phyloP scores from a whole-genome alignment of 1,284 basidiomycete genomes.

The Phaffia rhodozyma region DNA sequence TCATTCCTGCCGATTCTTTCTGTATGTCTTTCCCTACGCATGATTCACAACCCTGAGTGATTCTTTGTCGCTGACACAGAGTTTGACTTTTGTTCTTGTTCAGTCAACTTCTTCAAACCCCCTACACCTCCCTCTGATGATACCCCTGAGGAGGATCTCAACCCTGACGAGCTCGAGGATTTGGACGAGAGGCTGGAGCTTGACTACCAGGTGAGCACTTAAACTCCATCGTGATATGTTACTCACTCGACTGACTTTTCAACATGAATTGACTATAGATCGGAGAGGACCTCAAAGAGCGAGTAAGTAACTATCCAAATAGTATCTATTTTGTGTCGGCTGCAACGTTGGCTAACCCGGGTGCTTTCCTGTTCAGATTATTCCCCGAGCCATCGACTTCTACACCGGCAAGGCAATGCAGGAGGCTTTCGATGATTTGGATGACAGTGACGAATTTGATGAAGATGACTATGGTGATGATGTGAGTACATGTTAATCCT shows the following conservation, averaged over 20 bases:
- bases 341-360: background rate
- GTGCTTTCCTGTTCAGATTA: constrained; percentile 48
- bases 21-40: constrained; percentile 30
- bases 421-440: constrained; percentile 56
- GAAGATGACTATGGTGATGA: constrained; percentile 32
- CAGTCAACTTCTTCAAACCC: constrained; percentile 83
- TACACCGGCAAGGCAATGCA: constrained; percentile 98
- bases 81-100: background rate
- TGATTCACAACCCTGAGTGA: too few relatives aligned
- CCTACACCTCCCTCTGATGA: constrained; percentile 63
- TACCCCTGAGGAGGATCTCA: constrained; percentile 56
- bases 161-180: constrained; percentile 73
- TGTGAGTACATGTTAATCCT: background rate
- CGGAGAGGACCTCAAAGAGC: constrained; percentile 96
- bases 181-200: constrained; percentile 87
- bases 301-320: constrained; percentile 40
- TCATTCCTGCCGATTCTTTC: constrained; percentile 78
- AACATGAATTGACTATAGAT: constrained; percentile 39
- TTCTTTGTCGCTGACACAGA: background rate
- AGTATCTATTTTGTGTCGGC: too few relatives aligned
- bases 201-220: constrained; percentile 58
- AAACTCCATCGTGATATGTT: too few relatives aligned
- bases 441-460: constrained; percentile 48
- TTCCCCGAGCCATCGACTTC: constrained; percentile 87
- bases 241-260: too few relatives aligned